Evolutionary conservation across 208 protist genomes (phyloP), one percentile per base, ranked within the genome.

Genomic region (Wallacemonas sp.): DNA sequence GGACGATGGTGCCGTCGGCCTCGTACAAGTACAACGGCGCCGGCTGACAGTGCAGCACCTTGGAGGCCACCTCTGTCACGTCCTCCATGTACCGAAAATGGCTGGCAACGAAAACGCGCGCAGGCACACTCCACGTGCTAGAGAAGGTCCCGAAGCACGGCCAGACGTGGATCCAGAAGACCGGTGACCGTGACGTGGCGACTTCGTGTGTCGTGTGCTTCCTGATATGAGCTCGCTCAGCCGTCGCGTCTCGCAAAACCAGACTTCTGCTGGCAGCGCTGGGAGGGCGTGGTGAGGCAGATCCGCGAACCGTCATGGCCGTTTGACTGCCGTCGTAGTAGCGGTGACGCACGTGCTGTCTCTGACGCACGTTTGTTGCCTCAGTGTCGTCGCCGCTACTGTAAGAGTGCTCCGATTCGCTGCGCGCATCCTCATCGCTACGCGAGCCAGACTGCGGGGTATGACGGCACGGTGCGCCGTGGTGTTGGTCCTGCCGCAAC

Each of bases 91-190:
- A 83, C 15, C 72, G 61, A 48, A 73, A 85, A 8, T 65, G 53
- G 2, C 58, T 26, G 17, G 63, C 44, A 32, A 84, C 74, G 22
- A 76, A 68, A 32, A 82, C 52, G 10, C 74, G 52, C 12, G 33
- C 64, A 4, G 75, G 69, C n/a, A 1, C 27, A 10, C 46, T 12
- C 5, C 19, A 38, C 29, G 57, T 70, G 5, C 63, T 44, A n/a
- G 52, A 58, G n/a, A 36, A 68, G 5, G 46, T 78, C 1, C 81
- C 78, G 50, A 88, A 85, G 42, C 77, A 80, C 1, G 78, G 82
- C 82, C 82, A 89, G 6, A 89, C 55, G 59, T 80, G 30, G 39
- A 89, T 78, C 82, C 82, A 89, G 68, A 82, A 81, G 0, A 45
- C 37, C 22, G 42, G 17, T 48, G 42, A 19, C 13, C 42, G 42